Conservation (phyloP, 2,329 filamentous ascomycete genomes). For the Trichocomaceae sp. region DNA sequence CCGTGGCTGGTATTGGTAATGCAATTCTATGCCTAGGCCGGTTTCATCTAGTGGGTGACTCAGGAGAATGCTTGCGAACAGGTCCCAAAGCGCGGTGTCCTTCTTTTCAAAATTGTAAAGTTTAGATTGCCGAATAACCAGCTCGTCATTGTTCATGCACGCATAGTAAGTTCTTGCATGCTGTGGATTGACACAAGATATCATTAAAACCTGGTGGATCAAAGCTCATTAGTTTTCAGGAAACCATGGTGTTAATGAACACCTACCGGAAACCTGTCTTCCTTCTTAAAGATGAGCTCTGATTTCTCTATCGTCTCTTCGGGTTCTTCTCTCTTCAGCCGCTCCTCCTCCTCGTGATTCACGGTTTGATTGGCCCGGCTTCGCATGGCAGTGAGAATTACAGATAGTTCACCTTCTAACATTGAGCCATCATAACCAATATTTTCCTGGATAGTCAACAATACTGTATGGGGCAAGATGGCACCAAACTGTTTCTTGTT, state of each 20-base stretch:
- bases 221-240: not conserved
- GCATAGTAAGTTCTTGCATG: slow-evolving; percentile 2
- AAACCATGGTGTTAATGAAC: not conserved
- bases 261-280: slow-evolving; percentile 5
- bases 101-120: slow-evolving; percentile 4
- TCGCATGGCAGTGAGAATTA: slow-evolving; percentile 4
- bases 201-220: slow-evolving; percentile 2
- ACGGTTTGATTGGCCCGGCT: not conserved
- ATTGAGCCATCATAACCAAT: not conserved
- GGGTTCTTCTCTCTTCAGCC: not conserved
- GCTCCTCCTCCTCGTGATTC: not conserved
- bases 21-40: slow-evolving; percentile 20
- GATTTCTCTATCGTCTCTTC: not conserved
- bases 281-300: not conserved
- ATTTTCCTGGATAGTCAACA: not conserved
- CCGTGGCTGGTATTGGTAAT: not conserved
- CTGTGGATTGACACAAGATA: not conserved
- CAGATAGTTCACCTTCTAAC: not conserved
- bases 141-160: not conserved
- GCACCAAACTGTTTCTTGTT: not conserved
- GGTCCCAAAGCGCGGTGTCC: not conserved
- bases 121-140: not conserved
- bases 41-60: slow-evolving; percentile 9
- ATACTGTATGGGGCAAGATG: not conserved
- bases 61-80: not conserved